Base-by-base conservation (phyloP, 2,329 filamentous ascomycete species). In the Colletotrichum noveboracense region DNA sequence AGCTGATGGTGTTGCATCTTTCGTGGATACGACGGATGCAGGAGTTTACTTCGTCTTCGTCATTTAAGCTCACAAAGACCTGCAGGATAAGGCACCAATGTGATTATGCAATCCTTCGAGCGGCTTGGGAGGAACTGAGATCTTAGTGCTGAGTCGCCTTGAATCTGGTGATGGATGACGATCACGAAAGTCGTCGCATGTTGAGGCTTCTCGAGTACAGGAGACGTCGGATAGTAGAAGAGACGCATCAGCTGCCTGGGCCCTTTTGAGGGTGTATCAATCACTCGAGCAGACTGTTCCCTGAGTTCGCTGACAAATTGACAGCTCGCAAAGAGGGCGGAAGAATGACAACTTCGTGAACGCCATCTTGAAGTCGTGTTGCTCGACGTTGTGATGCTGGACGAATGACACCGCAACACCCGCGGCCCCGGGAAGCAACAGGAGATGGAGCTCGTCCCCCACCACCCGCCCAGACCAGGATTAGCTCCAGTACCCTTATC, bases 401-500 rank as follows among this genome's bases (percentile, higher is more conserved):
- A n/a, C 18, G 38, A 43, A n/a, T 18, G 9, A 38, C 36, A 38
- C 36, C 5, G 16, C 14, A 38, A 38, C 36, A 38, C 36, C 0
- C 4, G 36, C 36, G 0, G 36, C 7, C 2, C 18, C 6, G 38
- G 38, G 9, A 43, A 43, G 10, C 43, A 48, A 0, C 43, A 16
- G 30, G 14, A 30, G 58, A 70, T 55, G 30, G 60, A 48, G 36
- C 36, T 72, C 69, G 69, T 68, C 69, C 69, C 73, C 69, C 69
- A 75, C 73, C 69, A 68, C 16, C 9, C n/a, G 16, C 36, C 38
- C 24, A 21, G 55, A 38, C 62, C 6, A n/a, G 62, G 55, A 66
- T 61, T 38, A 71, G 67, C 67, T 71, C 38, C 38, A n/a, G 12
- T 9, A n/a, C 18, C 9, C 61, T 72, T 75, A 75, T 75, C 72